Evolutionary conservation across 768 basidiomycete species (phyloP).

Genomic region (Tricholoma furcatifolium): DNA sequence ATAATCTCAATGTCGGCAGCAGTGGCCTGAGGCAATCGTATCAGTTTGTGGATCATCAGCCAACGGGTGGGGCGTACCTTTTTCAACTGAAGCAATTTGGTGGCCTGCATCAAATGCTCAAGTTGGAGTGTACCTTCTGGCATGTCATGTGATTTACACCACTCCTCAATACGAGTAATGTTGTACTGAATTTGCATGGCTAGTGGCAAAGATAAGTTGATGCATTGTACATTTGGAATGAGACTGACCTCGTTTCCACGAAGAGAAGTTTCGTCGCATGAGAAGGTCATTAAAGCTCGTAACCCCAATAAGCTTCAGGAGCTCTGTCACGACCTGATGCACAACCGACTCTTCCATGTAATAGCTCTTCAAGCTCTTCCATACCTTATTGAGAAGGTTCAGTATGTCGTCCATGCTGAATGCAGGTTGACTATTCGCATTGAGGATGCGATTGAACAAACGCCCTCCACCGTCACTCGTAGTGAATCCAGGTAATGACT

Average conservation of each 20-base stretch:
- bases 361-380: conserved; percentile 97
- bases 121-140: conserved; percentile 96
- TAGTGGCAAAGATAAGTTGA: conserved; percentile 27
- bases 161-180: conserved; percentile 95
- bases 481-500: conserved; percentile 96
- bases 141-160: conserved; percentile 99
- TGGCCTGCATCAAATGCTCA: conserved; percentile 99
- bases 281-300: conserved; percentile 97
- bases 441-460: conserved; percentile 90
- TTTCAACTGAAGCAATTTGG: conserved; percentile 95
- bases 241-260: conserved; percentile 93
- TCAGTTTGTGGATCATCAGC: conserved; percentile 2
- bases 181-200: conserved; percentile 99
- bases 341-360: conserved; percentile 98
- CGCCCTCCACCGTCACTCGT: conserved; percentile 92
- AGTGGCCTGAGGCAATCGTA: conserved; percentile 58
- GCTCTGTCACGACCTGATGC: conserved; percentile 92
- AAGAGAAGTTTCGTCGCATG: conserved; percentile 98
- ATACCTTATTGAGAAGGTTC: conserved; percentile 95
- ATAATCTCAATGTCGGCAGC: conserved; percentile 97
- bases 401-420: conserved; percentile 98
- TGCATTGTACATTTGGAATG: neutral
- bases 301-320: conserved; percentile 93
- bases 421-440: conserved; percentile 84
- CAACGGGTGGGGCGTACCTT: conserved; percentile 55